Conservation (phyloP, 352 stramenopile genomes). For the Aphanomyces stellatus region DNA sequence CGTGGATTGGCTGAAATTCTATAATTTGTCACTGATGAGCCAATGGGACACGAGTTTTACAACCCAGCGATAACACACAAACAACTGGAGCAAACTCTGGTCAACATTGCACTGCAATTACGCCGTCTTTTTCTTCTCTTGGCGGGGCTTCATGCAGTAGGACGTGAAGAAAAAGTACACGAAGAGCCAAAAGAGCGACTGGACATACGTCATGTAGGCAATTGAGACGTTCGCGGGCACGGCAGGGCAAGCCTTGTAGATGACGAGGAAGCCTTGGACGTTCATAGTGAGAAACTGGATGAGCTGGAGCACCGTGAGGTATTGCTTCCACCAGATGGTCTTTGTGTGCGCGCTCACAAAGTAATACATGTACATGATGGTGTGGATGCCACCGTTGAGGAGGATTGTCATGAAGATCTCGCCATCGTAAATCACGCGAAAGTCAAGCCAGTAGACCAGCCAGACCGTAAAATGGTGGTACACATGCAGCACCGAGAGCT, state of each 20-base stretch:
- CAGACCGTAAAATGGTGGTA: constrained; percentile 97
- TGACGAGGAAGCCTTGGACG: constrained; percentile 45
- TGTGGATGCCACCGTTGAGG: constrained; percentile 95
- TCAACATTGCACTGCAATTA: too few relatives aligned
- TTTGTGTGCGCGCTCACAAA: constrained; percentile 95
- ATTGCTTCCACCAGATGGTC: constrained; percentile 95
- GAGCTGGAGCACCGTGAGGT: constrained; percentile 91
- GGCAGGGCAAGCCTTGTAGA: constrained; percentile 79
- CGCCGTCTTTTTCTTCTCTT: too few relatives aligned
- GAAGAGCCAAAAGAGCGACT: constrained; percentile 94
- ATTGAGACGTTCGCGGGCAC: constrained; percentile 54
- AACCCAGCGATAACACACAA: too few relatives aligned
- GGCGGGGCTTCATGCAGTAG: constrained; percentile 48
- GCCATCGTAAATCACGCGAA: constrained; percentile 89
- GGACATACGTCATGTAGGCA: constrained; percentile 91
- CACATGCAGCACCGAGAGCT: constrained; percentile 94
- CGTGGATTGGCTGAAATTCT: too few relatives aligned
- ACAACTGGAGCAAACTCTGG: too few relatives aligned
- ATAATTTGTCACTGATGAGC: too few relatives aligned
- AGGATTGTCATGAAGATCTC: constrained; percentile 94
- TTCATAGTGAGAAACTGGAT: constrained; percentile 87
- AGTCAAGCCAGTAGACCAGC: constrained; percentile 91
- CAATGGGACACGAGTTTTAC: too few relatives aligned
- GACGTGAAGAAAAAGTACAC: constrained; percentile 93
- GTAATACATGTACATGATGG: constrained; percentile 99